A percentile compares a stretch with the other conserved stretches of the same genome.
phyloP scores from a whole-genome alignment of 2,329 filamentous ascomycete species.

The Colletotrichum sp. region DNA sequence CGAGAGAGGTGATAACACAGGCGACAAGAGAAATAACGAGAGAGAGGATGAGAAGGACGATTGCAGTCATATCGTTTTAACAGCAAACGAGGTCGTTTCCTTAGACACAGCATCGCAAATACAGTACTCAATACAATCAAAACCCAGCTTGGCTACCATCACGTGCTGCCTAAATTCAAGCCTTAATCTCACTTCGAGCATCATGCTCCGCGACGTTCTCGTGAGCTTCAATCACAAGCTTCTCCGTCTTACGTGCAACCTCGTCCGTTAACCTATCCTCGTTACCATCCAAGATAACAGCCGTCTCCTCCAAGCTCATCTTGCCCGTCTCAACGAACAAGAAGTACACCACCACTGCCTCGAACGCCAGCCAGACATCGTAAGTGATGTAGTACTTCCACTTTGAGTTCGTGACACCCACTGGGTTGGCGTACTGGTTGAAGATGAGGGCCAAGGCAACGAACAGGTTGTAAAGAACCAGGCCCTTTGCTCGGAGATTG shows the following conservation, averaged over 20 bases:
- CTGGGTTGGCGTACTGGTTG: constrained; percentile 13
- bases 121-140: neutral
- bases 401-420: constrained; percentile 11
- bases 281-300: constrained; percentile 15
- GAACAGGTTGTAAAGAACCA: constrained; percentile 30
- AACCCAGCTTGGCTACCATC: neutral
- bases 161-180: neutral
- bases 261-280: constrained; percentile 15
- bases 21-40: neutral
- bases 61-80: neutral
- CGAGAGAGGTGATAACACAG: neutral
- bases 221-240: neutral
- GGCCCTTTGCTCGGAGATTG: constrained; percentile 33
- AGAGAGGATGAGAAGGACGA: neutral
- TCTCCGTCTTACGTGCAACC: constrained; percentile 17
- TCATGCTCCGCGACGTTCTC: neutral
- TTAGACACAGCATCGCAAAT: neutral
- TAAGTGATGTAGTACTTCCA: constrained; percentile 46
- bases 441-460: constrained; percentile 21
- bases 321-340: constrained; percentile 21
- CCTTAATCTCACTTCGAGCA: neutral
- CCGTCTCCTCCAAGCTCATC: constrained; percentile 20
- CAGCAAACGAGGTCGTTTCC: neutral
- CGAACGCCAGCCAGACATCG: constrained; percentile 16
- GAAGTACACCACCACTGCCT: constrained; percentile 17